Conservation (phyloP, 257 asterid species). For the Nicotiana attenuata region DNA sequence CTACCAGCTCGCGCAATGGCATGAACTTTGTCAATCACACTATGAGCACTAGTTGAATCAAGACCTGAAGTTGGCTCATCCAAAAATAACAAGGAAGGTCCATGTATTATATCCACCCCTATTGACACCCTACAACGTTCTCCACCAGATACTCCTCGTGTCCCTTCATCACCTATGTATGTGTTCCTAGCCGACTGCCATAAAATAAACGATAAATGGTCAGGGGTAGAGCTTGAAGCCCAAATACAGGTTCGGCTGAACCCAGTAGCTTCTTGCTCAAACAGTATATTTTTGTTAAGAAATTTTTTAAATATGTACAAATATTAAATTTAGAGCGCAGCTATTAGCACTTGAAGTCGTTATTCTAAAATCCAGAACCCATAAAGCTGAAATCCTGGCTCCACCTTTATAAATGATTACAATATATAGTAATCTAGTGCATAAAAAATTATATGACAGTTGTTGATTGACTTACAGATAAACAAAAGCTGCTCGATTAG, state of each 20-base stretch:
- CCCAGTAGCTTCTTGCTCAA: too few relatives aligned
- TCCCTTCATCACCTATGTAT: slow-evolving; percentile 81
- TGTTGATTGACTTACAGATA: slow-evolving; percentile 31
- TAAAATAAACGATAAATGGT: neutral
- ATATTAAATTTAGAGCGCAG: too few relatives aligned
- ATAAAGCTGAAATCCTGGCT: too few relatives aligned
- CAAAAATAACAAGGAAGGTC: slow-evolving; percentile 60
- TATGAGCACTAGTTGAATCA: slow-evolving; percentile 76
- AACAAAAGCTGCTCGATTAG: slow-evolving; percentile 72
- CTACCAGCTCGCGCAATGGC: slow-evolving; percentile 65
- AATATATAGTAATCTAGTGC: too few relatives aligned
- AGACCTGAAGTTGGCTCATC: slow-evolving; percentile 87
- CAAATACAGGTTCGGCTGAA: too few relatives aligned
- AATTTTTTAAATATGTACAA: too few relatives aligned
- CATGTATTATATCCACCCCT: slow-evolving; percentile 79
- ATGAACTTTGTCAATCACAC: slow-evolving; percentile 69
- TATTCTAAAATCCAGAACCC: too few relatives aligned
- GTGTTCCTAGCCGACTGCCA: slow-evolving; percentile 61
- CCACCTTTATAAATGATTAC: too few relatives aligned
- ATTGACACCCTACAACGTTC: slow-evolving; percentile 81
- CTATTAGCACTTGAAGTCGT: too few relatives aligned
- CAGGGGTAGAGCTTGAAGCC: too few relatives aligned
- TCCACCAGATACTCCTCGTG: slow-evolving; percentile 80
- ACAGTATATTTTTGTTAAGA: too few relatives aligned
- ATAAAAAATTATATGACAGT: too few relatives aligned